phyloP scores from a whole-genome alignment of 1,284 basidiomycete species.

The Ustilago curta region DNA sequence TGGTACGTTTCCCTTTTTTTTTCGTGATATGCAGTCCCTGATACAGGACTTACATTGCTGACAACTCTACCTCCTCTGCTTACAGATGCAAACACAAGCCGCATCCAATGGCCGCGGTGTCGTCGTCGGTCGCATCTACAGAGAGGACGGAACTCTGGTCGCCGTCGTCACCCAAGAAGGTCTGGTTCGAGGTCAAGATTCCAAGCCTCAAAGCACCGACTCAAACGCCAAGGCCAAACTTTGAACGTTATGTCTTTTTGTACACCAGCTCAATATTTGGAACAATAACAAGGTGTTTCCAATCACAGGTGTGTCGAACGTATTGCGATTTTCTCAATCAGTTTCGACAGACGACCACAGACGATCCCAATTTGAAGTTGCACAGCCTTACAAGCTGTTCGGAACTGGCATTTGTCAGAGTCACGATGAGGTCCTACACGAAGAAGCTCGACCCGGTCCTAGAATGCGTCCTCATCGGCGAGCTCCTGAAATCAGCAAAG shows the following conservation, averaged over 20 bases:
- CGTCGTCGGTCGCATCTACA: constrained; percentile 61
- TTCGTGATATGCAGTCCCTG: too few species aligned
- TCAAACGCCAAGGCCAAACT: constrained; percentile 26
- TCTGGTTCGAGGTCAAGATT: constrained; percentile 33
- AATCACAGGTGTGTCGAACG: background rate
- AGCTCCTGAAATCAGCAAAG: constrained; percentile 21
- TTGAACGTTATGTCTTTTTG: background rate
- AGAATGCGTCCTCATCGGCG: constrained; percentile 12
- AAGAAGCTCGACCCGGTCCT: constrained; percentile 32
- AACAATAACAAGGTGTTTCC: background rate
- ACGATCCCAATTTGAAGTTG: too few species aligned
- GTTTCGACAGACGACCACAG: too few species aligned
- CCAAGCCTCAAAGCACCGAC: constrained; percentile 6
- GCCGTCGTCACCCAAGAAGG: constrained; percentile 62
- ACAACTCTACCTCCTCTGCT: background rate
- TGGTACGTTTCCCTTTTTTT: constrained; percentile 31
- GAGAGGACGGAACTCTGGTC: constrained; percentile 62
- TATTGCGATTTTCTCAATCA: background rate
- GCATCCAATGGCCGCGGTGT: constrained; percentile 63
- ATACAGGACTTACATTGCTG: too few species aligned
- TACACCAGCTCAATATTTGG: constrained; percentile 2
- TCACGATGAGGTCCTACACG: background rate
- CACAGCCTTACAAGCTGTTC: too few species aligned
- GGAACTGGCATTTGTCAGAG: too few species aligned
- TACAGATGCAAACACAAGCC: constrained; percentile 66